These are phyloP conservation scores for Aspergillus sp. DNA, from an alignment of 2,329 filamentous ascomycete genomes.

Conservation along the genomic window DNA sequence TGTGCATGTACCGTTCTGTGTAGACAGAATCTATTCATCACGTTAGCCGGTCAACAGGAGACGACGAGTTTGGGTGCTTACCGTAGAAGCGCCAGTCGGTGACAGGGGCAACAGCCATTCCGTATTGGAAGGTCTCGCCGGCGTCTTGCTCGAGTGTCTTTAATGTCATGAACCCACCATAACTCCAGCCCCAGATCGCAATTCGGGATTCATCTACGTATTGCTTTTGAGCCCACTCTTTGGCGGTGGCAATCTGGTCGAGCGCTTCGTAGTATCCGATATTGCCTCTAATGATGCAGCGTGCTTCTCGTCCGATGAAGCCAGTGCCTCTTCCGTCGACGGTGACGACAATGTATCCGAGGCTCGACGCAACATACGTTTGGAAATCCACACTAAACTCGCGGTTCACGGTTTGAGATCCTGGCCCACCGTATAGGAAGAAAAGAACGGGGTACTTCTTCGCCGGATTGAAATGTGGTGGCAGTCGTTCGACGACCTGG, in stretches of 20 bases:
- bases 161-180: constrained; percentile 90
- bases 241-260: constrained; percentile 88
- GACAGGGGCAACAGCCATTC: constrained; percentile 97
- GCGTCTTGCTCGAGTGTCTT: constrained; percentile 93
- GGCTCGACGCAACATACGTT: constrained; percentile 76
- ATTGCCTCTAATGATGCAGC: constrained; percentile 78
- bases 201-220: constrained; percentile 83
- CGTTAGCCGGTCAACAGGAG: neutral
- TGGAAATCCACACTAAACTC: constrained; percentile 85
- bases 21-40: constrained; percentile 34
- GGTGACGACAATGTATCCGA: constrained; percentile 93
- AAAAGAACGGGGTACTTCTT: constrained; percentile 94
- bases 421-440: constrained; percentile 89
- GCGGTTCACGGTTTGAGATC: constrained; percentile 84
- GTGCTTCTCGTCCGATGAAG: constrained; percentile 78
- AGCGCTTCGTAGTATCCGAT: constrained; percentile 81
- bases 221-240: constrained; percentile 74
- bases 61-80: constrained; percentile 24
- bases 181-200: constrained; percentile 98
- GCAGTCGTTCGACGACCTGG: constrained; percentile 78
- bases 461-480: constrained; percentile 79
- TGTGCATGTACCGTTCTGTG: constrained; percentile 82
- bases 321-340: constrained; percentile 93
- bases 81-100: constrained; percentile 95
- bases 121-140: constrained; percentile 88